Evolutionary conservation across 192 early-diverging fungal species (phyloP), one percentile per base, ranked within the genome.

Genomic region (Coemansia sp.): DNA sequence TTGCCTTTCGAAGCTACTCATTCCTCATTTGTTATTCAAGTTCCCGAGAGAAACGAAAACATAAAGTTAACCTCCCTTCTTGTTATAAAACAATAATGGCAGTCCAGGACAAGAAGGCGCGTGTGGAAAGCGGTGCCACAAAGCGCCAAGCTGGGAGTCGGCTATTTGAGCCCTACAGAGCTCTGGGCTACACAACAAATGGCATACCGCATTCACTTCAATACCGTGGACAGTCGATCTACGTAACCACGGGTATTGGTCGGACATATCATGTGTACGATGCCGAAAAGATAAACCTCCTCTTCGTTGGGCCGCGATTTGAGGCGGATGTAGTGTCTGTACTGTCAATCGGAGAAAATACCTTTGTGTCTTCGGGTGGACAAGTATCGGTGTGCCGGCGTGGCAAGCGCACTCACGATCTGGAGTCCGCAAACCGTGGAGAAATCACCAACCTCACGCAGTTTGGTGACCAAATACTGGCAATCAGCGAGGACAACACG

Each of bases 221-320:
- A 77, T 79, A 87, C 45, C 84, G 85, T 23, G 94, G 94, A 1
- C 79, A 89, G 26, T 77, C 84, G 6, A 87, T 88, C 45, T 94
- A 93, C 63, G 72, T 96, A 31, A 96, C 95, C n/a, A 87, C 92
- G 2, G 88, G 90, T 35, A 88, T 97, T 33, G 96, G 94, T 9
- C 82, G 86, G 40, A 93, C 88, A 26, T 98, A 92, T 72, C 95
- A 98, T 55, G 87, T 95, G 4, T 97, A 93, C 67, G 88, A 93
- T 72, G 91, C 83, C 4, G 88, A 86, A 35, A 92, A 92, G 68
- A 87, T 96, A 79, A 77, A 84, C 57, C 83, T 95, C 2, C 72
- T 92, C 40, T 89, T 94, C 75, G 91, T 94, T 21, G 90, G 91
- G 23, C 77, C 93, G 25, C 85, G 84, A 23, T 88, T 89, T 39